Evolutionary conservation across 164 flowering plant genomes (phyloP), one percentile per base, ranked within the genome.

Genomic region (Euptelea pleiosperma): DNA sequence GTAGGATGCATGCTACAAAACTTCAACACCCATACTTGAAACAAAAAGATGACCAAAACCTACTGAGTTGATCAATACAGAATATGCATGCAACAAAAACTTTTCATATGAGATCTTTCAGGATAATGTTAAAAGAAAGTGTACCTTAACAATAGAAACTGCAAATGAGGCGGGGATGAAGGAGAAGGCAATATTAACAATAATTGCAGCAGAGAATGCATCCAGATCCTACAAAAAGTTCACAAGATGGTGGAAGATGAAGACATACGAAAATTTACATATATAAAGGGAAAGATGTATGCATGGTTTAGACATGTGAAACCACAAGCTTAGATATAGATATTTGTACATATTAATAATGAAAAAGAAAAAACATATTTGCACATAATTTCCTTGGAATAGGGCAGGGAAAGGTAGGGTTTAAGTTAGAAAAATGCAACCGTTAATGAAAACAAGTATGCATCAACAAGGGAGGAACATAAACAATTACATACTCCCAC

Each of bases 91-190:
- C n/a, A 16, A 24, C 2, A 26, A 5, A 4, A 18, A 29, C 2
- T 54, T n/a, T n/a, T n/a, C n/a, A n/a, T n/a, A n/a, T n/a, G n/a
- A n/a, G n/a, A n/a, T n/a, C n/a, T n/a, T n/a, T n/a, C n/a, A n/a
- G 1, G 18, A 37, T 22, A 7, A 34, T 12, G 34, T 2, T 1
- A 22, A 21, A 31, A 19, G 14, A 29, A 36, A 34, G 19, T 15
- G 25, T 83, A 93, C 98, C 98, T 93, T 93, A 4, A 90, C 99
- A 71, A 93, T 75, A 43, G 97, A 66, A 70, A 93, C 96, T 14
- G 97, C 97, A 77, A 90, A 93, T 57, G 99, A 93, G 22, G 99
- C 94, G 65, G 99, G 99, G 52, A 93, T 75, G 66, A 93, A 93
- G 45, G 96, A 86, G 80, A 93, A 90, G 47, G 99, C 97, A 57